Evolutionary conservation across 495 filamentous ascomycete species (phyloP), one percentile per base, ranked within the genome.

Genomic region (Hyaloscypha variabilis): DNA sequence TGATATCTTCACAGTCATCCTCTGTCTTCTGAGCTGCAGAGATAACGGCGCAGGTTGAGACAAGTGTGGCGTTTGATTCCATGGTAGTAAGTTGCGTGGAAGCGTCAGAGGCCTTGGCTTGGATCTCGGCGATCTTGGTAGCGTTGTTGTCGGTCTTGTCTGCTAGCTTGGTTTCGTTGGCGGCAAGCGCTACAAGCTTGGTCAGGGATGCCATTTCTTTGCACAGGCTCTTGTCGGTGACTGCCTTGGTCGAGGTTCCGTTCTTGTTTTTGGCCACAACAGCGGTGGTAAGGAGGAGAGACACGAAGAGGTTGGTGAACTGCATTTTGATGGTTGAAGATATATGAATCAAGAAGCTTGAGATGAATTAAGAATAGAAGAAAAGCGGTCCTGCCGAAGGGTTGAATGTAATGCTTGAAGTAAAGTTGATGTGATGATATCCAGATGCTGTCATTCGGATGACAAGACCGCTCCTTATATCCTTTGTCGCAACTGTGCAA

Each of bases 361-460:
- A 30, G 61, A 66, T 39, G 19, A 24, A 28, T 36, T 39, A 25
- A 42, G 10, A 19, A 56, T 36, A 56, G 59, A 60, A 42, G 49
- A 6, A 65, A 63, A 57, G 62, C 65, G 65, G 65, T 30, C 65
- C 65, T 24, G 65, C 65, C 65, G 65, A 67, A 63, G 36, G 34
- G n/a, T 57, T 6, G 30, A 67, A 62, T 54, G 58, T 55, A 60
- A 21, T 58, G 63, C 28, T n/a, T 39, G 42, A 46, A 39, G 6
- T 60, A 57, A 60, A 58, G 62, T 58, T 29, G 55, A 65, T 39
- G 46, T 24, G 31, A 49, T 61, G 64, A 66, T 66, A 39, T 53
- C 58, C 46, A 66, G 64, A 60, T 60, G 51, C 46, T 25, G 28
- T 60, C 30, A 30, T 21, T 36, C 56, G 21, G 29, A 53, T 21